Base-by-base conservation (phyloP, 352 stramenopile genomes). In the Phytophthora hybrid region DNA sequence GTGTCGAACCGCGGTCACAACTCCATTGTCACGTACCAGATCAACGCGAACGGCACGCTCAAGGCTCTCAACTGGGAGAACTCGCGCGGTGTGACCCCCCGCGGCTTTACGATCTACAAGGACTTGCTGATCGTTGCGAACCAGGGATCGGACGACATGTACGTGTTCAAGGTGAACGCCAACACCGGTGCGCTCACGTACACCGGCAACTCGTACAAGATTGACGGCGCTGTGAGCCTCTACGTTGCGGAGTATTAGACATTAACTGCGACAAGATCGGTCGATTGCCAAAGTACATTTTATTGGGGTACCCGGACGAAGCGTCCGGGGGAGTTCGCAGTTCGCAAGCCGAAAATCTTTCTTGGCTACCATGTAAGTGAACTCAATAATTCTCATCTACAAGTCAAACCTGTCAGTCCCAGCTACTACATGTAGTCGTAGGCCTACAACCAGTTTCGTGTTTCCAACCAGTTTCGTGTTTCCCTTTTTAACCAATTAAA, bases 1-100 rank as follows among this genome's bases (percentile, higher is more conserved):
- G 69, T 77, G 57, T 90, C 84, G 26, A 92, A 90, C 75, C 84
- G 84, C 47, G 79, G 77, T 13, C 84, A 92, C 78, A 69, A 92
- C 77, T 87, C 78, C 46, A 86, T 92, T 46, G 79, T 78, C 9
- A 81, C 80, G 7, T 92, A 87, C 72, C 59, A 70, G 54, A 71
- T 90, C 51, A 76, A 73, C 21, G 31, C 68, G 13, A 54, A 75
- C 18, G 80, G 74, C 29, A 79, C 77, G 26, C 67, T 90, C 29
- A 77, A 70, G 59, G 19, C 64, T 19, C 55, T 87, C 4, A 76
- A 67, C 49, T 76, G 74, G 63, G 80, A 85, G 59, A 68, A 73
- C 19, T 80, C 81, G 19, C 74, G 79, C 18, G 84, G 84, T 39
- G 61, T 78, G 31, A 79, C 63, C 5, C 84, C 84, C 46, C 82